Evolutionary conservation across 225 moss, liverwort and hornwort species (phyloP).

Genomic region (Bryoerythrophyllum caledonicum): DNA sequence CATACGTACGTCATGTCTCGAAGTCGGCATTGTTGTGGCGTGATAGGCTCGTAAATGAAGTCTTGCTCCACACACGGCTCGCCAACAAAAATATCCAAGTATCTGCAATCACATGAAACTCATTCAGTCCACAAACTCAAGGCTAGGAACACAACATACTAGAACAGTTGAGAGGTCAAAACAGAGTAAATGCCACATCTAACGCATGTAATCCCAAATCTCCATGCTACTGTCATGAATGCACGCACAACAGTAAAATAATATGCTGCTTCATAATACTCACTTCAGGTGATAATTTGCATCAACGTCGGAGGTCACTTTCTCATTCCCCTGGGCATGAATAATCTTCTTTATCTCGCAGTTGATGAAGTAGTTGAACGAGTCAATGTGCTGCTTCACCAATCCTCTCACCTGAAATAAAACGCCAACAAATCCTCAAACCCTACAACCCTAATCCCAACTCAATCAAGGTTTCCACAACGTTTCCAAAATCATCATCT

Average conservation of each 20-base stretch:
- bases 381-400: constrained; percentile 99
- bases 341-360: constrained; percentile 99
- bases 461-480: not conserved
- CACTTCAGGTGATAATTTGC: constrained; percentile 97
- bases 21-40: constrained; percentile 96
- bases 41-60: constrained; percentile 89
- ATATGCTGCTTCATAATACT: constrained; percentile 21
- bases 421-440: constrained; percentile 14
- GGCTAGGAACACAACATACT: not conserved
- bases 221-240: too few relatives aligned
- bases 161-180: too few relatives aligned
- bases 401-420: constrained; percentile 76
- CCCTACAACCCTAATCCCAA: not conserved
- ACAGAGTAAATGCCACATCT: too few relatives aligned
- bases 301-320: constrained; percentile 92
- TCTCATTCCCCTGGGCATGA: constrained; percentile 97
- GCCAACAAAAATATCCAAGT: constrained; percentile 96
- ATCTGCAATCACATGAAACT: constrained; percentile 45
- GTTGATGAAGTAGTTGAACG: constrained; percentile 97
- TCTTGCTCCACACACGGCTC: constrained; percentile 99
- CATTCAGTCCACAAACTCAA: not conserved
- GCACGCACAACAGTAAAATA: not conserved
- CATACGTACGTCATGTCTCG: constrained; percentile 91
- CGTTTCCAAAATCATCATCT: too few relatives aligned
- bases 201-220: too few relatives aligned